Percentiles rank a stretch among this genome's conserved stretches.
phyloP scores from a whole-genome alignment of 2,329 filamentous ascomycete species.

The Fusarium pilosicola region DNA sequence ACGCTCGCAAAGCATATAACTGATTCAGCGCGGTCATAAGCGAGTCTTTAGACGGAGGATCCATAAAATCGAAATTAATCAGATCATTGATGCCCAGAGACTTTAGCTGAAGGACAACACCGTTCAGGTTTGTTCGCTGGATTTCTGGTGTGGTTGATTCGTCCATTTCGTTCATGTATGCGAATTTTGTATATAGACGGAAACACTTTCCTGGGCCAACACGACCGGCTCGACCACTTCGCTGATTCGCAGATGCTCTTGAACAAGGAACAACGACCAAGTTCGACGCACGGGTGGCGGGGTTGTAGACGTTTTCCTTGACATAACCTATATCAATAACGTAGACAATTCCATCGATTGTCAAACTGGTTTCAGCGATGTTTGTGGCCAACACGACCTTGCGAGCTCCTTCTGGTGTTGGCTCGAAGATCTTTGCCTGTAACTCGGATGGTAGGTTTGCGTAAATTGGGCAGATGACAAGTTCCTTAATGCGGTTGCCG shows the following conservation, averaged over 20 bases:
- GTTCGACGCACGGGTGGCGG: slow-evolving; percentile 90
- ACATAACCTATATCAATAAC: slow-evolving; percentile 96
- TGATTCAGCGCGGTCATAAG: slow-evolving; percentile 90
- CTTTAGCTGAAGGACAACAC: slow-evolving; percentile 86
- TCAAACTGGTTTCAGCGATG: slow-evolving; percentile 95
- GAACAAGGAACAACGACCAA: slow-evolving; percentile 92
- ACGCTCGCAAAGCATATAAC: slow-evolving; percentile 87
- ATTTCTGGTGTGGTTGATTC: slow-evolving; percentile 94
- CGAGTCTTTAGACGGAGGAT: slow-evolving; percentile 88
- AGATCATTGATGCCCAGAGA: slow-evolving; percentile 92
- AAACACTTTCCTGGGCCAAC: slow-evolving; percentile 94
- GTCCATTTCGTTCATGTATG: slow-evolving; percentile 94
- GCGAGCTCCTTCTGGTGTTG: slow-evolving; percentile 82
- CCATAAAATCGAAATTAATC: slow-evolving; percentile 95
- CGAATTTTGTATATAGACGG: slow-evolving; percentile 90
- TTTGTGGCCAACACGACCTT: slow-evolving; percentile 97
- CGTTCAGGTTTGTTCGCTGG: slow-evolving; percentile 86
- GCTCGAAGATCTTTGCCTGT: slow-evolving; percentile 94
- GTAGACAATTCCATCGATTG: slow-evolving; percentile 95
- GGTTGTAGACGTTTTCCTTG: slow-evolving; percentile 95
- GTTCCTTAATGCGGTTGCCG: slow-evolving; percentile 82
- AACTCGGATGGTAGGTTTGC: slow-evolving; percentile 90
- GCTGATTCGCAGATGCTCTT: slow-evolving; percentile 90
- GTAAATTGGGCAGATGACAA: slow-evolving; percentile 94
- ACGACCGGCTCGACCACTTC: slow-evolving; percentile 91